A percentile compares a stretch with the other conserved stretches of the same genome.
These are phyloP conservation scores for Penicillium odoratum DNA, from an alignment of 495 filamentous ascomycete species.

Conservation along the genomic window DNA sequence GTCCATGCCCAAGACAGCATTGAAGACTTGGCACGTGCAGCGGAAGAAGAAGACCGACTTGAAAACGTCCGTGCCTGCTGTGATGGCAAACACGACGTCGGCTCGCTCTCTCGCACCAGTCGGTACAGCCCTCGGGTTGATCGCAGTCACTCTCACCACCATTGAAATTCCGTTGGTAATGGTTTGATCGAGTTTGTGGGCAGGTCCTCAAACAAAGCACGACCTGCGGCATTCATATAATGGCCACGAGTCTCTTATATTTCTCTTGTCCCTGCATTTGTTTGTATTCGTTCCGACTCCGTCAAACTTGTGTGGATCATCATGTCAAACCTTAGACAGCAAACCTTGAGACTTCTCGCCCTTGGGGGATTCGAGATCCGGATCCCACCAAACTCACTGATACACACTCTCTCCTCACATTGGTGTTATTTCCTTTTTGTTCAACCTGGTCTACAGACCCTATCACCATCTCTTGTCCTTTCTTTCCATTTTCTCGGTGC, in stretches of 20 bases:
- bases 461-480: conserved; percentile 22
- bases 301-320: background rate
- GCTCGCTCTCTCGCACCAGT: conserved; percentile 48
- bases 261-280: conserved; percentile 17
- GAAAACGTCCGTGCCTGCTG: conserved; percentile 98
- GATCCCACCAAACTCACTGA: background rate
- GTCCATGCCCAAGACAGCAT: conserved; percentile 68
- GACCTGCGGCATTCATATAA: conserved; percentile 23
- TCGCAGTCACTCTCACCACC: conserved; percentile 44
- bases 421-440: background rate
- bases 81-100: conserved; percentile 73
- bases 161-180: conserved; percentile 25
- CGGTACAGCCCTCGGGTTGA: conserved; percentile 44
- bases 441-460: conserved; percentile 15
- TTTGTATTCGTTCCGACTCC: background rate
- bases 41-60: conserved; percentile 73
- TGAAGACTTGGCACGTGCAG: conserved; percentile 74
- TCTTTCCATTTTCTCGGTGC: conserved; percentile 15
- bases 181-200: conserved; percentile 30
- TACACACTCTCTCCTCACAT: background rate
- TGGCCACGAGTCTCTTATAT: conserved; percentile 39
- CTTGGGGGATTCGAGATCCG: background rate
- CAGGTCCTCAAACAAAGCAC: conserved; percentile 30
- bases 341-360: background rate
- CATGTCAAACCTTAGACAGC: background rate